phyloP scores from a whole-genome alignment of 352 stramenopile species.

The Globisporangium cederbergense region DNA sequence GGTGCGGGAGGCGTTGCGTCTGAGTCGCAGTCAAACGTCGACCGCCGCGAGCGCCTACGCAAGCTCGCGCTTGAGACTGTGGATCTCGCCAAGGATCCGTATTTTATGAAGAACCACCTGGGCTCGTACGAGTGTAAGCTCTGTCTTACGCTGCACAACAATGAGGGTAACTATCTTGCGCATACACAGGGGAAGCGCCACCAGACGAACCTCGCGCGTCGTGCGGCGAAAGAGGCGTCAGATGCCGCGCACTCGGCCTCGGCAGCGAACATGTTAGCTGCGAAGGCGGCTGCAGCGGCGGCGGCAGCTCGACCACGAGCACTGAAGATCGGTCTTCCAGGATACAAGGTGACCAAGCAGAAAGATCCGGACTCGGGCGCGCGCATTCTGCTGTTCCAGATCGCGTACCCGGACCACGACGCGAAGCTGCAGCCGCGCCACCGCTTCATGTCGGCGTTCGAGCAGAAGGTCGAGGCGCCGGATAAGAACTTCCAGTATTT shows the following conservation, averaged over 20 bases:
- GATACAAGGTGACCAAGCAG: slow-evolving; percentile 98
- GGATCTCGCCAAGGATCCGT: slow-evolving; percentile 98
- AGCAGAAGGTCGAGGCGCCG: slow-evolving; percentile 97
- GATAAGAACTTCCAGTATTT: slow-evolving; percentile 97
- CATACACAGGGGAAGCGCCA: slow-evolving; percentile 99
- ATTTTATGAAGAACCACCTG: slow-evolving; percentile 99
- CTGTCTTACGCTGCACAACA: slow-evolving; percentile 98
- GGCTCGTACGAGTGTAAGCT: slow-evolving; percentile 99
- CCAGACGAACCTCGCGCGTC: slow-evolving; percentile 94
- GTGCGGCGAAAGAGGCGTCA: slow-evolving; percentile 83
- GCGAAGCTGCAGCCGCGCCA: slow-evolving; percentile 93
- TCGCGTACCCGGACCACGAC: slow-evolving; percentile 97
- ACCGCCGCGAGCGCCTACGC: slow-evolving; percentile 94
- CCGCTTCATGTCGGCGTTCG: slow-evolving; percentile 99
- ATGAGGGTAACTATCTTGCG: slow-evolving; percentile 98
- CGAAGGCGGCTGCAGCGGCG: slow-evolving; percentile 33
- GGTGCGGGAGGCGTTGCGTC: slow-evolving; percentile 73
- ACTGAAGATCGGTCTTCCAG: slow-evolving; percentile 95
- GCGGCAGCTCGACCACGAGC: slow-evolving; percentile 59
- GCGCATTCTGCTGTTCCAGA: slow-evolving; percentile 90
- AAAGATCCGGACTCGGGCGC: slow-evolving; percentile 80
- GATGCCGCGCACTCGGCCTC: slow-evolving; percentile 52
- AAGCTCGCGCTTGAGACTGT: slow-evolving; percentile 98
- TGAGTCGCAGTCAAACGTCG: slow-evolving; percentile 81
- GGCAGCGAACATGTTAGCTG: slow-evolving; percentile 38